Conservation (phyloP, 2,329 filamentous ascomycete species). For the Verticillium nonalfalfae region DNA sequence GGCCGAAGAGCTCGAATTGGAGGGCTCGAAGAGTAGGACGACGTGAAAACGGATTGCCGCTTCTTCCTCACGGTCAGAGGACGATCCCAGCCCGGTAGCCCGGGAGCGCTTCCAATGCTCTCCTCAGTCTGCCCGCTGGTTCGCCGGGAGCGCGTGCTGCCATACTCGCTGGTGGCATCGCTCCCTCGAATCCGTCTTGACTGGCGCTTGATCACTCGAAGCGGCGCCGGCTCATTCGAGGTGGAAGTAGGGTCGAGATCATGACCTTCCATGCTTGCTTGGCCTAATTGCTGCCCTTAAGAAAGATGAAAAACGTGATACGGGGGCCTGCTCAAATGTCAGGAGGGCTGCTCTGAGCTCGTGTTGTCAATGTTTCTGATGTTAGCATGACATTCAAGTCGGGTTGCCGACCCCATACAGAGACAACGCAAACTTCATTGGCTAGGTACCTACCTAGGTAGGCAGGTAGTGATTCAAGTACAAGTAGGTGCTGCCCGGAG, state of each 20-base stretch:
- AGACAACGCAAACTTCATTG: not conserved
- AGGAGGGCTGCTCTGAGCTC: too few species aligned
- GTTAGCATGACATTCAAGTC: not conserved
- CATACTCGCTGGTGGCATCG: not conserved
- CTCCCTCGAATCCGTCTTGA: not conserved
- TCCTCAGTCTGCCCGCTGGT: conserved; percentile 17
- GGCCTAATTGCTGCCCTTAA: not conserved
- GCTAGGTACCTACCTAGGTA: not conserved
- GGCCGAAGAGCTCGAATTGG: not conserved
- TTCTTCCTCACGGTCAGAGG: conserved; percentile 29
- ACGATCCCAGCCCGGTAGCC: conserved; percentile 13
- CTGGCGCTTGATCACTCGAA: conserved; percentile 41
- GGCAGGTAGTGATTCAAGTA: not conserved
- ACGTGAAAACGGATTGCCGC: conserved; percentile 12
- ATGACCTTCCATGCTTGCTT: not conserved
- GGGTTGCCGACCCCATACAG: not conserved
- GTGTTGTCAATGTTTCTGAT: not conserved
- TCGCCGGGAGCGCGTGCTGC: not conserved
- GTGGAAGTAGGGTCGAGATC: not conserved
- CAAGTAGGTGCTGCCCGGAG: not conserved
- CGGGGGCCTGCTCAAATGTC: not conserved
- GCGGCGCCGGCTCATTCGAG: conserved; percentile 29
- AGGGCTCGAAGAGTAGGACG: not conserved
- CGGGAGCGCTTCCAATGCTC: conserved; percentile 17
- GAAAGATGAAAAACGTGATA: not conserved